Base-by-base conservation (phyloP, 1,284 basidiomycete species). In the Microbotryomycetes sp. region DNA sequence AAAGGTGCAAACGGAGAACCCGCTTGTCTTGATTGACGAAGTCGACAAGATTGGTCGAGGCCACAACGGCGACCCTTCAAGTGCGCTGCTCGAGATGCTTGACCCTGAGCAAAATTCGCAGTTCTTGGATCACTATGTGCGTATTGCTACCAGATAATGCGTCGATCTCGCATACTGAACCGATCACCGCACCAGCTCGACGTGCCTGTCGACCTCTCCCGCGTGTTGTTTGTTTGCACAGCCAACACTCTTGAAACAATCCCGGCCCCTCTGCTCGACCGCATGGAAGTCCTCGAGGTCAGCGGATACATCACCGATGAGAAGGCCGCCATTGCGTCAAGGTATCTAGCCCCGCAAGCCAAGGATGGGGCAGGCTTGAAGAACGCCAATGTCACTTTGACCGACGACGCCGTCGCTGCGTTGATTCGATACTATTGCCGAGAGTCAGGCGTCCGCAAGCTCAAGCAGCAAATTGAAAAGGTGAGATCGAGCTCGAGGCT, bases 41-140 rank as follows among this genome's bases (percentile, higher is more conserved):
- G 90, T 99, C 26, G 94, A 99, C 80, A 99, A 98, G 82, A 91
- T 98, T 64, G 91, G 91, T n/a, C 81, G 89, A 26, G 90, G 80
- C 27, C 86, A 90, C 74, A 96, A 97, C 71, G 94, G 94, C 2
- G 96, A 99, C 75, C 96, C 96, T 4, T 84, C 90, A 0, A 92
- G 89, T 66, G 94, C 94, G 0, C 76, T 98, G 56, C 79, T 98
- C 49, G 94, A 98, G 78, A 97, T 97, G 91, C 80, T 98, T 54
- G 94, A 98, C 75, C 94, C 94, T 0, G 94, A 98, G 75, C 94
- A 98, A 79, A 98, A 98, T 76, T 86, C 85, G 26, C 88, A 87
- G 27, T 98, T 97, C 82, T 79, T 97, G 70, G 94, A 97, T 75
- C 92, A 97, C 73, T 97, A 97, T 71, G 87, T 89, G 67, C 66